These are phyloP conservation scores for Effrenium voratum DNA, from an alignment of 73 alveolate genomes.

Conservation along the genomic window DNA sequence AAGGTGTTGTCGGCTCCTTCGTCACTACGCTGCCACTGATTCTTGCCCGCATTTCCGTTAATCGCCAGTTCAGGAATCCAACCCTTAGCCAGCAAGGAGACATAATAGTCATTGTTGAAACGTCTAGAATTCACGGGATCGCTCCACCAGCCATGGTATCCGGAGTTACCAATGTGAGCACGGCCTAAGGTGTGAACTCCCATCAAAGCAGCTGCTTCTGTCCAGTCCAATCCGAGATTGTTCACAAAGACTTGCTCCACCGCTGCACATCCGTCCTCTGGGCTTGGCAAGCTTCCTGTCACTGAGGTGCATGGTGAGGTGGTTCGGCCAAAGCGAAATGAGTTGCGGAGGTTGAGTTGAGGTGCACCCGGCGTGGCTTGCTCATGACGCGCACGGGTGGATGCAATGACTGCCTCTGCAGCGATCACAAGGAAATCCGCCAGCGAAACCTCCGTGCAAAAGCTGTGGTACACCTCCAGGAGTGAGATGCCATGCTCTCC, in stretches of 20 bases:
- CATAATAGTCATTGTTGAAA: constrained; percentile 88
- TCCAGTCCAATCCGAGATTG: constrained; percentile 78
- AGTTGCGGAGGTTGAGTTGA: constrained; percentile 18
- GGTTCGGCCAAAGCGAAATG: constrained; percentile 80
- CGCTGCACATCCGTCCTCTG: constrained; percentile 69
- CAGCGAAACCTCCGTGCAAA: constrained; percentile 52
- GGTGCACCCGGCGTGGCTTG: constrained; percentile 30
- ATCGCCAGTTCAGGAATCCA: constrained; percentile 93
- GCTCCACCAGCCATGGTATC: constrained; percentile 94
- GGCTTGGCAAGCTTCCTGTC: constrained; percentile 71
- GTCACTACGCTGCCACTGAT: constrained; percentile 93
- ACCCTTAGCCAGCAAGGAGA: constrained; percentile 89
- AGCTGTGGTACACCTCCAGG: constrained; percentile 46
- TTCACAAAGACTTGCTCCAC: constrained; percentile 59
- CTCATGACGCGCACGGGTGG: constrained; percentile 63
- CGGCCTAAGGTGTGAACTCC: constrained; percentile 91
- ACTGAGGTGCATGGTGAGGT: constrained; percentile 45
- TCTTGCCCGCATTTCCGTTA: constrained; percentile 31
- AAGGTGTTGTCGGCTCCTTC: constrained; percentile 53
- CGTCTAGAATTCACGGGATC: constrained; percentile 85
- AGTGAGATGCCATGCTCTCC: constrained; percentile 82
- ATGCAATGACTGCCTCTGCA: constrained; percentile 79
- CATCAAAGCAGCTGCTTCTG: constrained; percentile 91
- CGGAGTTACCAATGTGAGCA: constrained; percentile 84
- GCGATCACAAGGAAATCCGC: constrained; percentile 91